Base-by-base conservation (phyloP, 352 stramenopile genomes). In the Globisporangium camurandrum region DNA sequence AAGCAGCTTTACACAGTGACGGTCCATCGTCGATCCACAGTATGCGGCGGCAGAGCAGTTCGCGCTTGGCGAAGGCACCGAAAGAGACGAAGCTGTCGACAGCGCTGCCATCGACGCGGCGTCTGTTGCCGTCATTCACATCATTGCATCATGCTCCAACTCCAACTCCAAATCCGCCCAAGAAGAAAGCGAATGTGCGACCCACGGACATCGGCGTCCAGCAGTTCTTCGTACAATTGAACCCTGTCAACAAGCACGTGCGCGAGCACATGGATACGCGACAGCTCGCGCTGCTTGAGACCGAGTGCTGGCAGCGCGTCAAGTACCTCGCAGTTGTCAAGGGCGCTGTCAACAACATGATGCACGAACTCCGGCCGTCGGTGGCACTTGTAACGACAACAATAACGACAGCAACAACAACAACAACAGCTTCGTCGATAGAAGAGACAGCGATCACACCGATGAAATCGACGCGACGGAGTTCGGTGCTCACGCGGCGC, bases 171-270 rank as follows among this genome's bases (percentile, higher is more conserved):
- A 24, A 36, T 5, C 16, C 36, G n/a, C 17, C 20, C 2, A 56
- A 50, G 43, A 59, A 65, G 43, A 69, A 61, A 22, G n/a, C 36
- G n/a, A n/a, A n/a, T n/a, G n/a, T n/a, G n/a, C n/a, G n/a, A n/a
- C n/a, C n/a, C n/a, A 11, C n/a, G 14, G 14, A 34, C 8, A 30
- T 22, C 11, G 16, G 54, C 51, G 27, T 14, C 48, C 46, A 55
- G 5, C 51, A 88, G 55, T 85, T 82, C 31, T 75, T 86, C 16
- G 49, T 73, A 10, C 50, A 66, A 4, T 54, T 79, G n/a, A 86
- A 75, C 38, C 76, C 76, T 0, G 47, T 85, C 6, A 86, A 75
- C 50, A 76, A 69, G n/a, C 62, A 78, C 24, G 31, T 86, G 11
- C 50, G 59, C 3, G 52, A 69, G 9, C 50, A 65, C 28, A 49